A percentile compares a stretch with the other conserved stretches of the same genome.
These are phyloP conservation scores for Trichoderma brevicompactum DNA, from an alignment of 2,329 filamentous ascomycete genomes.

Conservation along the genomic window DNA sequence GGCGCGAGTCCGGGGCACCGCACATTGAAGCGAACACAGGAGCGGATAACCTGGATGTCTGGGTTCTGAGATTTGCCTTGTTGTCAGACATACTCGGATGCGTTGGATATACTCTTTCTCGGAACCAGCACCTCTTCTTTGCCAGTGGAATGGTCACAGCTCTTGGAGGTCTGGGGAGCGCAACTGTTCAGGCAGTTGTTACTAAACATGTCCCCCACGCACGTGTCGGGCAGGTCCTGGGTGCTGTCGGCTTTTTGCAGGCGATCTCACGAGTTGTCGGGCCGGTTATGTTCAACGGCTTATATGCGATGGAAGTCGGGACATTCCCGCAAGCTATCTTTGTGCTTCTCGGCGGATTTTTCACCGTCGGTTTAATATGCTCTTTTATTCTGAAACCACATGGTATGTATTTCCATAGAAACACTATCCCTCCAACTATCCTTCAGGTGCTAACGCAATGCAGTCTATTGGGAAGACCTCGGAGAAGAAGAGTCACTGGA, in stretches of 20 bases:
- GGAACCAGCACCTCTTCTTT: constrained; percentile 67
- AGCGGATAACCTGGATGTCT: constrained; percentile 77
- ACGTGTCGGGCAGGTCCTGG: constrained; percentile 82
- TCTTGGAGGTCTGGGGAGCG: constrained; percentile 81
- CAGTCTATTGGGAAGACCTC: constrained; percentile 44
- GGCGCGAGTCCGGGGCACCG: constrained; percentile 43
- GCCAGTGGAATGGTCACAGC: constrained; percentile 73
- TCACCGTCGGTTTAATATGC: constrained; percentile 66
- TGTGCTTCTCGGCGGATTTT: constrained; percentile 70
- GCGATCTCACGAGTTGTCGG: constrained; percentile 77
- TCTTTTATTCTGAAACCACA: constrained; percentile 74
- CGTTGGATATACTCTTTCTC: constrained; percentile 72
- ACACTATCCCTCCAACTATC: too few species aligned
- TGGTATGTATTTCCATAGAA: constrained; percentile 52
- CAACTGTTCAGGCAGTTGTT: constrained; percentile 79
- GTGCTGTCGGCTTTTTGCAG: constrained; percentile 84
- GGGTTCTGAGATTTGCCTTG: constrained; percentile 74
- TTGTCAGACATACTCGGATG: constrained; percentile 77
- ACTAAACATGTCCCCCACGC: constrained; percentile 91
- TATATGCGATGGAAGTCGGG: constrained; percentile 82
- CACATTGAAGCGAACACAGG: constrained; percentile 62
- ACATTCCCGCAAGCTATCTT: constrained; percentile 83
- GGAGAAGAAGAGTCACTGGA: constrained; percentile 35
- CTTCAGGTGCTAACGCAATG: background rate
- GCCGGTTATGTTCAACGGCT: constrained; percentile 80